Evolutionary conservation across 768 basidiomycete genomes (phyloP).

Genomic region (Rossbeevera mucosa): DNA sequence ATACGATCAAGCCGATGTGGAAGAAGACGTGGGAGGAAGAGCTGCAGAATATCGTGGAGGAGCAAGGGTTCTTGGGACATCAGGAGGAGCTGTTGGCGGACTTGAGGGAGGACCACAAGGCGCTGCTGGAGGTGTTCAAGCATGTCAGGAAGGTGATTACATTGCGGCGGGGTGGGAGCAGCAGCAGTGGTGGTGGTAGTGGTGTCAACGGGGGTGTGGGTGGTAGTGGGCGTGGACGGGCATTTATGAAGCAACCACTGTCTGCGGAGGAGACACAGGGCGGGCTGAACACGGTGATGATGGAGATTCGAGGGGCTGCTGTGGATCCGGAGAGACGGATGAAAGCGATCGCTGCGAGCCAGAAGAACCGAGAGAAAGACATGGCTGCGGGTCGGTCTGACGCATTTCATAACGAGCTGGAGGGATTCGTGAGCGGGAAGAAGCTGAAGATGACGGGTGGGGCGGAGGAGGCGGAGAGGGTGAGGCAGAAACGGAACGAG

Average conservation of each 20-base stretch:
- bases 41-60: slow-evolving; percentile 92
- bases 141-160: slow-evolving; percentile 89
- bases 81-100: slow-evolving; percentile 90
- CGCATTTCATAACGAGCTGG: slow-evolving; percentile 80
- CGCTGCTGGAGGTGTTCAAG: slow-evolving; percentile 79
- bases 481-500: slow-evolving; percentile 82
- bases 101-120: slow-evolving; percentile 87
- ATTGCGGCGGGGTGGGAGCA: slow-evolving; percentile 32
- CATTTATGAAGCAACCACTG: slow-evolving; percentile 53
- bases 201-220: slow-evolving; percentile 35
- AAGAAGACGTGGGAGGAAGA: slow-evolving; percentile 99
- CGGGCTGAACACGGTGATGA: slow-evolving; percentile 74
- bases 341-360: slow-evolving; percentile 89
- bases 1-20: slow-evolving; percentile 93
- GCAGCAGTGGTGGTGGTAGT: background rate
- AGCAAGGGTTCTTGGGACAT: slow-evolving; percentile 90
- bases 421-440: slow-evolving; percentile 81
- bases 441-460: slow-evolving; percentile 95
- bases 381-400: slow-evolving; percentile 59
- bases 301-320: slow-evolving; percentile 81
- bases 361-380: slow-evolving; percentile 76
- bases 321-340: slow-evolving; percentile 80
- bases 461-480: slow-evolving; percentile 84
- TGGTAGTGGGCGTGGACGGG: slow-evolving; percentile 37
- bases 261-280: slow-evolving; percentile 60